phyloP scores from a whole-genome alignment of 208 protist genomes.

The Spongospora subterranea region DNA sequence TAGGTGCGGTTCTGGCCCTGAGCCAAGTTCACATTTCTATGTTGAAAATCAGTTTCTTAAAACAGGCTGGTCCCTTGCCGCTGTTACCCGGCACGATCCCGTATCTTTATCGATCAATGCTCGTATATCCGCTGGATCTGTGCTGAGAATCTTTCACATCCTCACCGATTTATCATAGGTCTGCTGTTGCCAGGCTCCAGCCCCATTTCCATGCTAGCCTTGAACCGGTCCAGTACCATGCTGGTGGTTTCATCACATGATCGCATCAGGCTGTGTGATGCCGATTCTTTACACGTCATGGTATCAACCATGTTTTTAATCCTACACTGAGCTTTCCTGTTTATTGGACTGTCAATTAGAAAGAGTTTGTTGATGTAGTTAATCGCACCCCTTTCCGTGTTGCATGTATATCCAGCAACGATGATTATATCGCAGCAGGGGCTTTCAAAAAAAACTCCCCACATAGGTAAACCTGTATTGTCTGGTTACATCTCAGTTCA shows the following conservation, averaged over 20 bases:
- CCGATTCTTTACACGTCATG: neutral
- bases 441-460: neutral
- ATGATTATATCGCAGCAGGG: slow-evolving; percentile 41
- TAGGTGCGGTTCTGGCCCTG: neutral
- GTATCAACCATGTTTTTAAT: too few species aligned
- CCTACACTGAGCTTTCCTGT: too few species aligned
- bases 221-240: too few species aligned
- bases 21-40: too few species aligned
- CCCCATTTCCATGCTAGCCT: too few species aligned
- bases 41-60: too few species aligned
- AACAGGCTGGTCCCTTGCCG: neutral
- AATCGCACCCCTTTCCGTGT: neutral
- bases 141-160: too few species aligned
- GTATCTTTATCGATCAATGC: neutral
- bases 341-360: neutral
- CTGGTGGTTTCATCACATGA: neutral
- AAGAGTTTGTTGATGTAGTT: slow-evolving; percentile 29
- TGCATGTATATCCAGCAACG: slow-evolving; percentile 13
- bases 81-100: neutral
- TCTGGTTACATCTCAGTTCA: neutral
- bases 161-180: too few species aligned
- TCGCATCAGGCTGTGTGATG: neutral
- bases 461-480: neutral
- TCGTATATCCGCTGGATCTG: too few species aligned
- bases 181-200: too few species aligned